Evolutionary conservation across 352 stramenopile genomes (phyloP), one percentile per base, ranked within the genome.

Genomic region (Pythium periplocum): DNA sequence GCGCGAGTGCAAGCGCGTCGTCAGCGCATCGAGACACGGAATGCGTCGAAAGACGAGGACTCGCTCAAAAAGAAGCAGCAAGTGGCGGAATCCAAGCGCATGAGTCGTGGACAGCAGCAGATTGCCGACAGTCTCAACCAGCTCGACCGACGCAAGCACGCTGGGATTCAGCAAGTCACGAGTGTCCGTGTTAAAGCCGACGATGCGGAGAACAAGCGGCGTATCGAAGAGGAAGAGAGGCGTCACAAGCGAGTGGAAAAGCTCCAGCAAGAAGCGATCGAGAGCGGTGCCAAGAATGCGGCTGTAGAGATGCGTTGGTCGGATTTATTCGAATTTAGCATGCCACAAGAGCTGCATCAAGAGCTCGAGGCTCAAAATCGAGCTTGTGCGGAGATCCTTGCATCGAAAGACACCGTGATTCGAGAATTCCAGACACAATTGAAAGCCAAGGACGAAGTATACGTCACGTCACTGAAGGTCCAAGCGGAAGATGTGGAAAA

Each of bases 401-500:
- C 67, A 17, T 95, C 77, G 2, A 98, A 98, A 67, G 86, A 96
- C 57, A 62, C 60, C 0, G 63, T 97, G 4, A 96, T 97, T 57
- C 75, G 68, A 32, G 87, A 95, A 52, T 97, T 98, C 55, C 87
- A 97, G 68, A 62, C 63, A 2, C 86, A 98, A 60, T 69, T 98
- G 7, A 97, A 97, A 49, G 69, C 66, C 33, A 98, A 98, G 56
- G 93, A 98, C 55, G 93, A 98, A 68, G 87, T 98, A 63, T 98
- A 98, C 60, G 92, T 98, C 36, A 91, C 79, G 17, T 66, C 90
- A 12, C 78, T 98, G 11, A 96, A 97, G 51, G 70, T 89, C 26
- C 90, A 97, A 54, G 74, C 79, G 1, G 81, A 95, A 55, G 93
- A 98, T 42, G 77, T 98, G 1, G 88, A 97, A 53, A 80, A 90